phyloP scores from a whole-genome alignment of 768 basidiomycete genomes.

The Naganishia randhawae region DNA sequence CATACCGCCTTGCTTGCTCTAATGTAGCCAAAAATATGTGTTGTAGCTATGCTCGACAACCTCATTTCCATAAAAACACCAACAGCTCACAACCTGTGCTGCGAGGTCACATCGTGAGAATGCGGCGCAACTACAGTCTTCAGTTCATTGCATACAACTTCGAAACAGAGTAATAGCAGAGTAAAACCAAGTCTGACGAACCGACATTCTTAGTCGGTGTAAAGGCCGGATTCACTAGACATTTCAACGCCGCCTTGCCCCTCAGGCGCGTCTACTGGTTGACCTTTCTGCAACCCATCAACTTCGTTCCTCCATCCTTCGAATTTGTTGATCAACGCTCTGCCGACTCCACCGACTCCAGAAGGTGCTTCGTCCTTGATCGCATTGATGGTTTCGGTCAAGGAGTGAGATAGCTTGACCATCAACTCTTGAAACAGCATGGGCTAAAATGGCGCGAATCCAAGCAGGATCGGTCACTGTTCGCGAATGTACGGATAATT shows the following conservation, averaged over 20 bases:
- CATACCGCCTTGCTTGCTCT: too few species aligned
- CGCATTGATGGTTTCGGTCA: constrained; percentile 44
- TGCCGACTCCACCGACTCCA: constrained; percentile 40
- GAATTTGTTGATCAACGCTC: constrained; percentile 40
- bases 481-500: too few species aligned
- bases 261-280: constrained; percentile 15
- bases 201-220: constrained; percentile 14
- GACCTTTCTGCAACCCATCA: constrained; percentile 33
- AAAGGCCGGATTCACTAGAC: constrained; percentile 21
- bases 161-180: neutral
- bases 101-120: too few species aligned
- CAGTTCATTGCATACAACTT: neutral
- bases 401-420: constrained; percentile 39
- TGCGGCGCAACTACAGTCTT: too few species aligned
- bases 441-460: constrained; percentile 32
- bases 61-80: too few species aligned
- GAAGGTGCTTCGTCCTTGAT: constrained; percentile 43
- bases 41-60: too few species aligned
- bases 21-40: too few species aligned
- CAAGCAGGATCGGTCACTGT: neutral
- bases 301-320: constrained; percentile 45
- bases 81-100: too few species aligned
- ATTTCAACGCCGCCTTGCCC: constrained; percentile 21
- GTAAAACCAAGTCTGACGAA: neutral
- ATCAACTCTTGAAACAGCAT: constrained; percentile 44